Percentiles rank a stretch among this genome's conserved stretches.
These are phyloP conservation scores for Solidago caesia DNA, from an alignment of 129 eudicot genomes.

Conservation along the genomic window DNA sequence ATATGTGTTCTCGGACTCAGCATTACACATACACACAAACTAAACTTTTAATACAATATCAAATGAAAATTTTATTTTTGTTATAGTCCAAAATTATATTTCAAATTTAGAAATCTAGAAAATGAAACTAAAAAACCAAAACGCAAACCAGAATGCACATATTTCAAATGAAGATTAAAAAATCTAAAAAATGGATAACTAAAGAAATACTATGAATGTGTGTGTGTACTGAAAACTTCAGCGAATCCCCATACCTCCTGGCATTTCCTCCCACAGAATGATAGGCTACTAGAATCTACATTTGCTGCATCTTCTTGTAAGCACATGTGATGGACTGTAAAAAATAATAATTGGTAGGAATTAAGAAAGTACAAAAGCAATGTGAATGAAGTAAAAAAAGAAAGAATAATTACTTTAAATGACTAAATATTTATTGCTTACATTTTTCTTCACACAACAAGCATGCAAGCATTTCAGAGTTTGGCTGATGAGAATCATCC, in stretches of 20 bases:
- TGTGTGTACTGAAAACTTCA: too few species aligned
- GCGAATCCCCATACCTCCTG: constrained; percentile 50
- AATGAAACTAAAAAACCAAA: background rate
- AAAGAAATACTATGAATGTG: background rate
- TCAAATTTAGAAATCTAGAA: background rate
- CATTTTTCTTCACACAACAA: constrained; percentile 86
- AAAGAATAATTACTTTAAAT: background rate
- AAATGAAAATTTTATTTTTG: background rate
- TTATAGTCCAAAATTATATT: background rate
- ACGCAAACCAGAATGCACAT: background rate
- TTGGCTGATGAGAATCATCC: constrained; percentile 29
- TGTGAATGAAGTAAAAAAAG: background rate
- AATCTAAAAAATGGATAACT: background rate
- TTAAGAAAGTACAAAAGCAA: background rate
- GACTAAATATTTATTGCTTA: constrained; percentile 28
- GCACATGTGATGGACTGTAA: constrained; percentile 71
- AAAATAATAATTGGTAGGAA: constrained; percentile 17
- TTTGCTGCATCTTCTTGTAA: constrained; percentile 27
- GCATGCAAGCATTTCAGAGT: constrained; percentile 48
- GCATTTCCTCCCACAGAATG: constrained; percentile 77
- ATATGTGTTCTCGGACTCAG: background rate
- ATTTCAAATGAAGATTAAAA: background rate
- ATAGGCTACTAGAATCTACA: constrained; percentile 30
- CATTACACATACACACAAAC: background rate
- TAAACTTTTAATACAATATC: constrained; percentile 3